A percentile compares a stretch with the other conserved stretches of the same genome.
These are phyloP conservation scores for Chlorophyllum brunneum DNA, from an alignment of 768 basidiomycete species.

Conservation along the genomic window DNA sequence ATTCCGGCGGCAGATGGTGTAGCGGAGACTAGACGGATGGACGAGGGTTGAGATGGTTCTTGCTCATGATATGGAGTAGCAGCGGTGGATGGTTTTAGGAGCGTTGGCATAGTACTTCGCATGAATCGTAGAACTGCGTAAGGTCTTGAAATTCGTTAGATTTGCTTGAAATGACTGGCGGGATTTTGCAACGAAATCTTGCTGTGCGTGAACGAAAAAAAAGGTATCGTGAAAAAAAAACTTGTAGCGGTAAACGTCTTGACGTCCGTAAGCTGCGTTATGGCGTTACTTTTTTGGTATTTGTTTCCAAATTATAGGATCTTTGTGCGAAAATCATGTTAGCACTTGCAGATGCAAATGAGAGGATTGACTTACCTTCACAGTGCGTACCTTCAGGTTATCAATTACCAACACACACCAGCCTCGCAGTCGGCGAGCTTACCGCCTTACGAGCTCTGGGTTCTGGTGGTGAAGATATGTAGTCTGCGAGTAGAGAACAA, in stretches of 20 bases:
- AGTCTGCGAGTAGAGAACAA: constrained; percentile 8
- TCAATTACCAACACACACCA: constrained; percentile 4
- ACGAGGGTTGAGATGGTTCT: constrained; percentile 37
- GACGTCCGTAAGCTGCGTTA: constrained; percentile 6
- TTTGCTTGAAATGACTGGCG: background rate
- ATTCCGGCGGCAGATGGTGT: constrained; percentile 54
- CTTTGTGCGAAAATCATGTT: background rate
- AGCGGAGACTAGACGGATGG: constrained; percentile 67
- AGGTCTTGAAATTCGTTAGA: constrained; percentile 3
- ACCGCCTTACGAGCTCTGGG: constrained; percentile 5
- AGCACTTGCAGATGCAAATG: background rate
- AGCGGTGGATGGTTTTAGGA: background rate
- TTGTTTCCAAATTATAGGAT: background rate
- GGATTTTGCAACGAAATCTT: constrained; percentile 10
- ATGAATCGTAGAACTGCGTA: background rate
- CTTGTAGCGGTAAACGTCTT: background rate
- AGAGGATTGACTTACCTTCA: background rate
- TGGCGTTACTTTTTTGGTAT: constrained; percentile 6
- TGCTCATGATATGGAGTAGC: constrained; percentile 4
- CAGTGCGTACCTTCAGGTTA: background rate
- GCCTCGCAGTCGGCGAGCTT: constrained; percentile 2
- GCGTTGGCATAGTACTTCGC: constrained; percentile 1
- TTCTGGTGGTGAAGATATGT: background rate
- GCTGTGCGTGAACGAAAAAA: constrained; percentile 7
- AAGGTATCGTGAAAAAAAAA: background rate